Evolutionary conservation across 306 rosid genomes (phyloP).

Genomic region (Medicago lupulina): DNA sequence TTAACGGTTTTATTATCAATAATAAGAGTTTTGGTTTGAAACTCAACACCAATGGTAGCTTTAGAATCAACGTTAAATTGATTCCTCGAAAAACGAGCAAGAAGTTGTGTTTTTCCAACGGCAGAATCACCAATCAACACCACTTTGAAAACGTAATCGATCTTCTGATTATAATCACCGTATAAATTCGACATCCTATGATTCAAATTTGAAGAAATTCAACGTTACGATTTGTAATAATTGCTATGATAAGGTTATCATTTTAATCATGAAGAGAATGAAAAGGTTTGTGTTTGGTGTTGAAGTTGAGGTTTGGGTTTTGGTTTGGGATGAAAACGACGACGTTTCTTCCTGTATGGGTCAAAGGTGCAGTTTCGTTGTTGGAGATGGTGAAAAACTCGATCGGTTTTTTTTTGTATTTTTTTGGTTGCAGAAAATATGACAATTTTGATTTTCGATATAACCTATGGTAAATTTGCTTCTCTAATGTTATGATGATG

Average conservation of each 20-base stretch:
- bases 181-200: conserved; percentile 47
- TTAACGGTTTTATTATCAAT: conserved; percentile 80
- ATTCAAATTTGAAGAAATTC: not conserved
- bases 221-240: not conserved
- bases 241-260: not conserved
- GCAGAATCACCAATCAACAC: conserved; percentile 89
- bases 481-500: no score
- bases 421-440: conserved; percentile 1
- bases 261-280: not conserved
- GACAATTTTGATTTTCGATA: not conserved
- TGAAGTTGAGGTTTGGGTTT: not conserved
- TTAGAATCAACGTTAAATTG: conserved; percentile 76
- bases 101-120: conserved; percentile 81
- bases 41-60: conserved; percentile 80
- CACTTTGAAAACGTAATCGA: conserved; percentile 85
- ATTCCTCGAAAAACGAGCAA: conserved; percentile 74
- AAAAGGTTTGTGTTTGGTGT: not conserved
- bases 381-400: not conserved
- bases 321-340: not conserved
- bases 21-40: conserved; percentile 63
- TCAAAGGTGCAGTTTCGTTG: conserved; percentile 1
- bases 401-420: not conserved
- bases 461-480: no score
- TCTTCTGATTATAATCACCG: conserved; percentile 60
- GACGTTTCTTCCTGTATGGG: not conserved